Percentiles rank a stretch among this genome's conserved stretches.
Conservation (phyloP, 2,329 filamentous ascomycete species). For the Ophiocordyceps camponoti-leonardi region DNA sequence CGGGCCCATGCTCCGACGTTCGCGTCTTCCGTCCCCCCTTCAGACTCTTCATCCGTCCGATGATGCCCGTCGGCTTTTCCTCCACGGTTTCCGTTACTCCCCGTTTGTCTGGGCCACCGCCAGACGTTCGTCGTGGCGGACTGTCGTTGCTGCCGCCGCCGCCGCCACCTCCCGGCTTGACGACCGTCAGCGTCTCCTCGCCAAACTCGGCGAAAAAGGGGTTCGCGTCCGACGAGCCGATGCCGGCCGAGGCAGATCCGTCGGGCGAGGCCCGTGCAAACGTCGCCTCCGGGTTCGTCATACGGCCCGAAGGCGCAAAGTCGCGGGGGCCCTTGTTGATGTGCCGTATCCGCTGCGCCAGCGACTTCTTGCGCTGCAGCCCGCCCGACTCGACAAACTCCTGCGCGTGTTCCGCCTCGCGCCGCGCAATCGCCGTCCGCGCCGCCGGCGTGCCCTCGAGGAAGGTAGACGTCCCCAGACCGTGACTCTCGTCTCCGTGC, state of each 20-base stretch:
- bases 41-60: slow-evolving; percentile 68
- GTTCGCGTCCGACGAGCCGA: slow-evolving; percentile 30
- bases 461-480: slow-evolving; percentile 88
- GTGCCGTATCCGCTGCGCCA: slow-evolving; percentile 79
- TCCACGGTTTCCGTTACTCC: slow-evolving; percentile 5
- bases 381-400: slow-evolving; percentile 36
- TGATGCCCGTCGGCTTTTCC: slow-evolving; percentile 39
- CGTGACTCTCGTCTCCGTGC: slow-evolving; percentile 68
- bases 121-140: slow-evolving; percentile 25
- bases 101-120: slow-evolving; percentile 41
- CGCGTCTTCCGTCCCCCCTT: slow-evolving; percentile 43
- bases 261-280: slow-evolving; percentile 25
- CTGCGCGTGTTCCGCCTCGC: slow-evolving; percentile 49
- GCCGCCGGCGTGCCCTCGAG: slow-evolving; percentile 85
- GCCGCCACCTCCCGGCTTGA: slow-evolving; percentile 22
- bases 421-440: slow-evolving; percentile 57
- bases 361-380: slow-evolving; percentile 79
- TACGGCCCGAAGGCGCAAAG: slow-evolving; percentile 38
- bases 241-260: slow-evolving; percentile 12
- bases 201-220: slow-evolving; percentile 73
- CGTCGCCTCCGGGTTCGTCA: slow-evolving; percentile 35
- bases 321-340: slow-evolving; percentile 57
- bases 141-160: slow-evolving; percentile 15
- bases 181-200: slow-evolving; percentile 32
- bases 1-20: slow-evolving; percentile 9